These are phyloP conservation scores for Trichoderma orchidacearum DNA, from an alignment of 495 filamentous ascomycete species.

Conservation along the genomic window DNA sequence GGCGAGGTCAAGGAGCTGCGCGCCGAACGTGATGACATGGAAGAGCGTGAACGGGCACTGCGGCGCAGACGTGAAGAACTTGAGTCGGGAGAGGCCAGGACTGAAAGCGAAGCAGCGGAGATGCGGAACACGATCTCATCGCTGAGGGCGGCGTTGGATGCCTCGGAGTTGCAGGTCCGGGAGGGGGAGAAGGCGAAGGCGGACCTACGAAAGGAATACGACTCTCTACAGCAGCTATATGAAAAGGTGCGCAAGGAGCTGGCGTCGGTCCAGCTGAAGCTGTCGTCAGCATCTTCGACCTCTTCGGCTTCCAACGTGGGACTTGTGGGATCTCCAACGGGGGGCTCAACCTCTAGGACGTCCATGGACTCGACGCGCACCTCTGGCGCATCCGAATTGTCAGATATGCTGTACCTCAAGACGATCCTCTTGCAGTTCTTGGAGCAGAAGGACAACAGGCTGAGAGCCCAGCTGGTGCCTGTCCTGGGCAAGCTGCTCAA, in stretches of 20 bases:
- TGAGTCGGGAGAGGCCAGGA: constrained; percentile 51
- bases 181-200: constrained; percentile 69
- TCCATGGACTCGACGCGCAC: constrained; percentile 50
- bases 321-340: not conserved
- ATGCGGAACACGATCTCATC: constrained; percentile 63
- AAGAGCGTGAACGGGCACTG: constrained; percentile 55
- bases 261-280: constrained; percentile 23
- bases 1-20: constrained; percentile 56
- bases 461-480: constrained; percentile 81
- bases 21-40: constrained; percentile 50
- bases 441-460: constrained; percentile 84
- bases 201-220: constrained; percentile 59
- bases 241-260: constrained; percentile 69
- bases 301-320: not conserved
- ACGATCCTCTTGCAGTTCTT: constrained; percentile 91
- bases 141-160: constrained; percentile 68
- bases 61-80: constrained; percentile 58
- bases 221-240: constrained; percentile 59
- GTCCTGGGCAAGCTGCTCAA: constrained; percentile 82
- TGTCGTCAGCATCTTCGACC: constrained; percentile 11
- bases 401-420: constrained; percentile 84
- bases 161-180: constrained; percentile 70
- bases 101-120: constrained; percentile 58
- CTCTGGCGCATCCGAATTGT: constrained; percentile 15
- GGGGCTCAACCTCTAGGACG: constrained; percentile 15